phyloP scores from a whole-genome alignment of 2,329 filamentous ascomycete species.

The Penicillium sp. region DNA sequence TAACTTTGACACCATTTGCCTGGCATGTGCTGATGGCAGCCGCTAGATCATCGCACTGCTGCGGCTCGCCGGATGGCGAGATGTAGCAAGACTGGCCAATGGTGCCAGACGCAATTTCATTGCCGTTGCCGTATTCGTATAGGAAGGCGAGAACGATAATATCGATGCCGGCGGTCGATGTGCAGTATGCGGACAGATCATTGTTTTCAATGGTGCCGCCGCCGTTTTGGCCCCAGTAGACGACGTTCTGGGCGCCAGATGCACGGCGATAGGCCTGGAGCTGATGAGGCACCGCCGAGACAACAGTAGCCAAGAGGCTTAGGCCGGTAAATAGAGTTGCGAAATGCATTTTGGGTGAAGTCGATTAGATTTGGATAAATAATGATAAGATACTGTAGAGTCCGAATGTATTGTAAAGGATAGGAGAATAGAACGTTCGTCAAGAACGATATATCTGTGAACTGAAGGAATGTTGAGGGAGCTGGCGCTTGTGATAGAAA shows the following conservation, averaged over 20 bases:
- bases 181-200: constrained; percentile 37
- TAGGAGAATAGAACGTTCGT: neutral
- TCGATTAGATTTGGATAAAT: neutral
- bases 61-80: constrained; percentile 7
- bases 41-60: constrained; percentile 38
- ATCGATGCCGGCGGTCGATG: constrained; percentile 38
- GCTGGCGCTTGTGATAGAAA: neutral
- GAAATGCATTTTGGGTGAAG: constrained; percentile 1
- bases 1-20: constrained; percentile 42
- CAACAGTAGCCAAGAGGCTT: neutral
- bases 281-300: constrained; percentile 3
- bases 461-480: neutral
- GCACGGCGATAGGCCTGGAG: neutral
- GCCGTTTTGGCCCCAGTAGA: constrained; percentile 30
- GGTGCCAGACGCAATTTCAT: constrained; percentile 38
- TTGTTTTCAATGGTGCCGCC: constrained; percentile 30
- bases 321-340: neutral
- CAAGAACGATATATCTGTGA: neutral
- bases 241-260: constrained; percentile 30
- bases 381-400: neutral
- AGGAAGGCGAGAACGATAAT: constrained; percentile 45
- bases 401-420: neutral
- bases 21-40: constrained; percentile 45
- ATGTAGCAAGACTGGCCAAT: constrained; percentile 42
- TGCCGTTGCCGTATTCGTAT: constrained; percentile 37